These are phyloP conservation scores for Withania somnifera DNA, from an alignment of 305 asterid genomes.

Conservation along the genomic window DNA sequence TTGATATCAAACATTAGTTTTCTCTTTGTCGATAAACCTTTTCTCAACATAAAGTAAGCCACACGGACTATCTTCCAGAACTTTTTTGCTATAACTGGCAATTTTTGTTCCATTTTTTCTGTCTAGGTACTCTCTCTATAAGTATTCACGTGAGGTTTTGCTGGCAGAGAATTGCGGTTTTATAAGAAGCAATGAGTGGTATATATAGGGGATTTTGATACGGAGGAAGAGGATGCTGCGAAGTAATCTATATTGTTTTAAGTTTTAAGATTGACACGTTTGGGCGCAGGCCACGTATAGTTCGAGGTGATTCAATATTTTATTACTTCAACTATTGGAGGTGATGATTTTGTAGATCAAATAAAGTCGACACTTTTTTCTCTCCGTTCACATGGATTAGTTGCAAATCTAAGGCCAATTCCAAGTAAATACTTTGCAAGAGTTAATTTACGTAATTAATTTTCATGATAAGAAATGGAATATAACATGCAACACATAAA, in stretches of 20 bases:
- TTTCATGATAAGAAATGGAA: too few relatives aligned
- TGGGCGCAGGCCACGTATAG: neutral
- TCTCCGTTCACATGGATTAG: neutral
- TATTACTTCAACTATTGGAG: neutral
- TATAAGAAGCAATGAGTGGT: neutral
- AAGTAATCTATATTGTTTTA: neutral
- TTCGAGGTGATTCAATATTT: neutral
- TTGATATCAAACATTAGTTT: slow-evolving; percentile 27
- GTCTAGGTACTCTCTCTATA: too few relatives aligned
- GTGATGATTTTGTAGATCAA: neutral
- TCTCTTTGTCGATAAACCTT: slow-evolving; percentile 27
- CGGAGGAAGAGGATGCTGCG: neutral
- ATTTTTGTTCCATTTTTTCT: slow-evolving; percentile 25
- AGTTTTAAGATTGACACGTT: neutral
- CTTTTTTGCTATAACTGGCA: slow-evolving; percentile 27
- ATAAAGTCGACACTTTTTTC: too few relatives aligned
- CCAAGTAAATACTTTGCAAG: neutral
- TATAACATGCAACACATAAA: neutral
- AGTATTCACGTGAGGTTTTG: neutral
- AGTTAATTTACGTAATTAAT: too few relatives aligned
- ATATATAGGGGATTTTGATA: neutral
- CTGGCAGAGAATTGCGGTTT: neutral
- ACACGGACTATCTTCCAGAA: slow-evolving; percentile 29
- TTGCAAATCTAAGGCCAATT: neutral
- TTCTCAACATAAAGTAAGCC: slow-evolving; percentile 28